Base-by-base conservation (phyloP, 305 asterid species). In the Fraxinus albicans region DNA sequence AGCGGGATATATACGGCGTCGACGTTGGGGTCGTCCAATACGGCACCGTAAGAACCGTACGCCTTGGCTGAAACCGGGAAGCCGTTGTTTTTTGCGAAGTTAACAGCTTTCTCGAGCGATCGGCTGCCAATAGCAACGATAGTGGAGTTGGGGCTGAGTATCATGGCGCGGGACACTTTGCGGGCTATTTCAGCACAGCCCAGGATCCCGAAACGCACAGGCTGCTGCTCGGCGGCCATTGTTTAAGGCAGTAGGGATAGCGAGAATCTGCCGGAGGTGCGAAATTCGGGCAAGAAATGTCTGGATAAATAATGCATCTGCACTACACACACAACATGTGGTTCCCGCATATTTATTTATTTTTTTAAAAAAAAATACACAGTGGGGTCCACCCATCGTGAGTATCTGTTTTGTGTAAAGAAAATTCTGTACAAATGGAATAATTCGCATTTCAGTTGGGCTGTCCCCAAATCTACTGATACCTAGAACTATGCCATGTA, bases 1-100 rank as follows among this genome's bases (percentile, higher is more conserved):
- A 95, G 73, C 8, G 98, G 97, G 33, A 93, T 60, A 79, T 95
- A 95, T 12, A 95, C 97, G 60, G 94, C 98, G 88, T 95, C 97
- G 6, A 93, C 92, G 3, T 93, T 91, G 2, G 96, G 94, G 42
- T 95, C 98, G 13, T 94, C 96, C 50, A 94, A 34, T 2, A 94
- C 89, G 58, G 90, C 94, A 1, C 91, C 95, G 80, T 94, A 94
- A 8, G 95, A 89, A 6, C 94, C 97, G 83, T 91, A 93, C 4
- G 90, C 80, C 38, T 81, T 87, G n/a, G 86, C 87, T 0, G 87
- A 76, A 21, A 78, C 79, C 15, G 90, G 92, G 6, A 89, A 70
- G 76, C 76, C 76, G 25, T 70, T 70, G 42, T 70, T 70, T 33
- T 31, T 70, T n/a, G 76, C 40, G 38, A 86, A 89, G 82, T 76